Conservation (phyloP, 768 basidiomycete genomes). For the Boletus reticulatus region DNA sequence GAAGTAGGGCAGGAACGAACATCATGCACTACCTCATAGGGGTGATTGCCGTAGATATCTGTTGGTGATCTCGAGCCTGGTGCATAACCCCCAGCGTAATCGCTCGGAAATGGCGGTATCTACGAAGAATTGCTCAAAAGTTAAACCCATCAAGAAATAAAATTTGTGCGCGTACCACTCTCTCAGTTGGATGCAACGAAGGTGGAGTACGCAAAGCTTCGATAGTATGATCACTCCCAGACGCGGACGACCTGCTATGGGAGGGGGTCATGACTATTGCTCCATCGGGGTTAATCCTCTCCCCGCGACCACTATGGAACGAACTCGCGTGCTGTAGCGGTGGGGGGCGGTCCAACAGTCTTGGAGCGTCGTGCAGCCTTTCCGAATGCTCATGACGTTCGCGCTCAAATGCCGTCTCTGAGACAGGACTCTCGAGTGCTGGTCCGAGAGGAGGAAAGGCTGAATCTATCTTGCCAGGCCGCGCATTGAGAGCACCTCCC, state of each 20-base stretch:
- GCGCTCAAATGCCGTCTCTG: slow-evolving; percentile 25
- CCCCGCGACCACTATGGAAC: slow-evolving; percentile 22
- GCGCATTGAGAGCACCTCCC: slow-evolving; percentile 33
- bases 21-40: slow-evolving; percentile 19
- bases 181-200: slow-evolving; percentile 20
- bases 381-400: slow-evolving; percentile 17
- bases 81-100: slow-evolving; percentile 15
- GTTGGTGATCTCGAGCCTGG: slow-evolving; percentile 26
- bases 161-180: slow-evolving; percentile 22
- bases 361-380: slow-evolving; percentile 20
- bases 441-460: slow-evolving; percentile 23
- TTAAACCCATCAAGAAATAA: neutral
- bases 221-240: slow-evolving; percentile 32
- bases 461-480: slow-evolving; percentile 24
- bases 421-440: slow-evolving; percentile 15
- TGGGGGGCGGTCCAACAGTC: slow-evolving; percentile 24
- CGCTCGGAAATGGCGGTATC: slow-evolving; percentile 31
- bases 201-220: slow-evolving; percentile 25
- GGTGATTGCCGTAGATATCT: slow-evolving; percentile 26
- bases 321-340: slow-evolving; percentile 15
- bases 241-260: slow-evolving; percentile 15
- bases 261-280: slow-evolving; percentile 24
- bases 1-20: slow-evolving; percentile 1
- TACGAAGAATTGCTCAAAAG: slow-evolving; percentile 2
- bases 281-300: slow-evolving; percentile 11